phyloP scores from a whole-genome alignment of 2,329 filamentous ascomycete genomes.

The Rhinocladiella mackenziei region DNA sequence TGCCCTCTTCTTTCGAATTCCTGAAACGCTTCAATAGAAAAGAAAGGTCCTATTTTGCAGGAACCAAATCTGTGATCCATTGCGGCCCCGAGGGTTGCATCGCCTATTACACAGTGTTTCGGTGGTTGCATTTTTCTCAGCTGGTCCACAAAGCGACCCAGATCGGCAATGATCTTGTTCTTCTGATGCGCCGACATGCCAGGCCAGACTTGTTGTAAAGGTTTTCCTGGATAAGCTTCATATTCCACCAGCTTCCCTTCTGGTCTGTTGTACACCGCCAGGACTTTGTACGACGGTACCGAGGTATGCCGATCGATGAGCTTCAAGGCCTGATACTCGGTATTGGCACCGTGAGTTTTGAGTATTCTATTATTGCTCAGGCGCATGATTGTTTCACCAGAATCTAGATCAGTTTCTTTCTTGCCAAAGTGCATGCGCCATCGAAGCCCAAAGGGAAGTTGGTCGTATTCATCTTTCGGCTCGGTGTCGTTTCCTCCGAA shows the following conservation, averaged over 20 bases:
- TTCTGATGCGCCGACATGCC: conserved; percentile 26
- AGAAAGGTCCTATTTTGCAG: conserved; percentile 27
- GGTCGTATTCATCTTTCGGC: conserved; percentile 28
- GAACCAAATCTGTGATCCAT: conserved; percentile 27
- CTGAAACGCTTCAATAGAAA: conserved; percentile 28
- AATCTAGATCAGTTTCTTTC: conserved; percentile 24
- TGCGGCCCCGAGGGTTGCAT: conserved; percentile 29
- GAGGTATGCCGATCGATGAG: conserved; percentile 28
- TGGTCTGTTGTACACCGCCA: conserved; percentile 27
- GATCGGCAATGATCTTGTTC: conserved; percentile 26
- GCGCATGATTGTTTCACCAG: conserved; percentile 24
- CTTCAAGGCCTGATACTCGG: conserved; percentile 29
- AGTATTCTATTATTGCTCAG: conserved; percentile 25
- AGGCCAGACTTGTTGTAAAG: conserved; percentile 22
- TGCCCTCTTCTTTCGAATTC: conserved; percentile 28
- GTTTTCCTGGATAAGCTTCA: conserved; percentile 26
- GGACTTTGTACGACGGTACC: conserved; percentile 26
- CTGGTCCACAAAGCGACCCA: conserved; percentile 29
- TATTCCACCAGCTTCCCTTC: conserved; percentile 29
- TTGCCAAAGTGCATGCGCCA: conserved; percentile 29
- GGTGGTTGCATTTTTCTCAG: conserved; percentile 29
- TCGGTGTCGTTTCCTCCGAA: conserved; percentile 24
- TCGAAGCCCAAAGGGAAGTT: conserved; percentile 24
- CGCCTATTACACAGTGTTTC: conserved; percentile 28
- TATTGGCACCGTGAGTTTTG: conserved; percentile 28